These are phyloP conservation scores for Melaleuca quinquenervia DNA, from an alignment of 345 rosid genomes.

Conservation along the genomic window DNA sequence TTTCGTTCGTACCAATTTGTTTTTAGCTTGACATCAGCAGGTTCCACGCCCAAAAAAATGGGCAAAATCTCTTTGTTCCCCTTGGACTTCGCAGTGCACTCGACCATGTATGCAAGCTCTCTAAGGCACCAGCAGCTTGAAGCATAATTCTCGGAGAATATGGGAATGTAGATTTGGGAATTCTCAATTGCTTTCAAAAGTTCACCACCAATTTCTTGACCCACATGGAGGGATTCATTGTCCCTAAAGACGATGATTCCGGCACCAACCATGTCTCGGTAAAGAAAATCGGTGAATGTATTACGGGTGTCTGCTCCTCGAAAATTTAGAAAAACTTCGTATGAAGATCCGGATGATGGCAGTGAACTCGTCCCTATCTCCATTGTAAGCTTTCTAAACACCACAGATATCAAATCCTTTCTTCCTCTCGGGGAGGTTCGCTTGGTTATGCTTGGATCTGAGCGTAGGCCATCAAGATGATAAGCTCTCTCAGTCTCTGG, in stretches of 20 bases:
- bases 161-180: neutral
- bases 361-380: neutral
- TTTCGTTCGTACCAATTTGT: accelerated
- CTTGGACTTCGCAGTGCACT: neutral
- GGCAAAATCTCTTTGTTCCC: neutral
- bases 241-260: neutral
- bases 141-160: neutral
- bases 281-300: neutral
- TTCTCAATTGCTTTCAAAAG: neutral
- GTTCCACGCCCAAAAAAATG: neutral
- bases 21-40: neutral
- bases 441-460: neutral
- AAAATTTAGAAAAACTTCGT: neutral
- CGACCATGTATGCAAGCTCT: neutral
- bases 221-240: neutral
- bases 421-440: too few species aligned
- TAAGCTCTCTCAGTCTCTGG: neutral
- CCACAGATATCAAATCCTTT: too few species aligned
- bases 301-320: neutral
- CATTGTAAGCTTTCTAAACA: neutral
- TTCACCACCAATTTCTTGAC: neutral
- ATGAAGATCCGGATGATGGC: neutral
- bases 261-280: accelerated
- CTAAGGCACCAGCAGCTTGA: accelerated
- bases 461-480: neutral